Evolutionary conservation across 23 red algal genomes (phyloP), one percentile per base, ranked within the genome.

Genomic region (Gracilaria domingensis): DNA sequence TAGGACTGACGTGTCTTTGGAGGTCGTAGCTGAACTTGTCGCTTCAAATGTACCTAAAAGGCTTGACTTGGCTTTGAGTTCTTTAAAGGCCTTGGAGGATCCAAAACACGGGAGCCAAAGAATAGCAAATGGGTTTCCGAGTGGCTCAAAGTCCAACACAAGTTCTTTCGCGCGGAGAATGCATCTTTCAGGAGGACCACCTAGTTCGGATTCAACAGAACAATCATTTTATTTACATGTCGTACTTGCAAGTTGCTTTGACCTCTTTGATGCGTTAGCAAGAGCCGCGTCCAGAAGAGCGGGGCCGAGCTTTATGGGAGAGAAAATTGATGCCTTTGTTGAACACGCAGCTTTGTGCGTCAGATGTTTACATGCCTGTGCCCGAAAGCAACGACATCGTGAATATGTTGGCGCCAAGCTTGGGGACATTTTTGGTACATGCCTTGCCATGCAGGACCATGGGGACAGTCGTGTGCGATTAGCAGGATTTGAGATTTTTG

Each of bases 401-500:
- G 53, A 58, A 26, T 96, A 91, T 69, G 54, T 96, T 35, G 79
- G 79, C 11, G 76, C 86, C 17, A 70, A 66, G 40, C 81, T 96
- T 56, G 94, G 94, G 12, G 94, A 96, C 53, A 83, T 96, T 53
- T 91, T 91, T 47, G 80, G 77, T n/a, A 91, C 94, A 7, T 91
- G 86, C 83, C 59, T 96, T 8, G 75, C 79, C 4, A 96, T 96
- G 94, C 82, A 91, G 44, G 87, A 88, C 54, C 94, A 96, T 83
- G 75, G 66, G n/a, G 94, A 96, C 58, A 82, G 84, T 35, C 87
- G 94, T 23, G 94, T 96, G 35, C 81, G 94, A 13, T 53, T 96
- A 25, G 88, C 79, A 35, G 94, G 94, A 17, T 92, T 96, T 81
- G 77, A 96, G 30, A 93, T 96, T 40, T 96, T 96, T 92, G 80